Evolutionary conservation across 1,284 basidiomycete species (phyloP), one percentile per base, ranked within the genome.

Genomic region (Kwoniella shivajii): DNA sequence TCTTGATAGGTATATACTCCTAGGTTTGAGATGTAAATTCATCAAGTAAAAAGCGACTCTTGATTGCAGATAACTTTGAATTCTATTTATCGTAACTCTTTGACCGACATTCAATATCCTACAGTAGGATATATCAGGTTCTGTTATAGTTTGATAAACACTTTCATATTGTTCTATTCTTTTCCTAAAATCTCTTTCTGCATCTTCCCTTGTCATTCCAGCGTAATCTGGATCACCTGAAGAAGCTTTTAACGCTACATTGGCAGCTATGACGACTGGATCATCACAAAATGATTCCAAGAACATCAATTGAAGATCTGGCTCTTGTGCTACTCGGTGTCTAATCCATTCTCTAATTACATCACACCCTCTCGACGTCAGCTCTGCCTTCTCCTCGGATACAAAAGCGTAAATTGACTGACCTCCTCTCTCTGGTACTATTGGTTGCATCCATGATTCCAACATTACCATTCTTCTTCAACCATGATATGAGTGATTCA

Each of bases 381-480:
- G 27, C 11, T 3, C 10, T 14, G 11, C 26, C 30, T 27, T 13
- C 6, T 18, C 4, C n/a, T 27, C n/a, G 18, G 24, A 18, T 42
- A 54, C 43, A 20, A 29, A 9, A 36, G 33, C 11, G 46, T 1
- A 16, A 34, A 22, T 11, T 1, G 4, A 52, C 69, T 37, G 26
- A 86, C 85, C 92, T 84, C 57, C 95, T 83, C 55, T 80, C 82
- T 36, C 80, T 82, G 0, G 92, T 94, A 68, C 89, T 94, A 74
- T 98, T 98, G 10, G 94, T 98, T 1, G 94, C 94, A 77, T 97
- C 95, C 77, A 97, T 95, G 66, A 99, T 98, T 7, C 92, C 96
- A 31, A 99, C 95, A 72, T 99, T 99, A 0, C 96, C 59, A 14
- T 92, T 92, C 77, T 89, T 90, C 78, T 91, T 93, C 54, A 99